These are phyloP conservation scores for Eucalyptus albens DNA, from an alignment of 345 rosid genomes.

Conservation along the genomic window DNA sequence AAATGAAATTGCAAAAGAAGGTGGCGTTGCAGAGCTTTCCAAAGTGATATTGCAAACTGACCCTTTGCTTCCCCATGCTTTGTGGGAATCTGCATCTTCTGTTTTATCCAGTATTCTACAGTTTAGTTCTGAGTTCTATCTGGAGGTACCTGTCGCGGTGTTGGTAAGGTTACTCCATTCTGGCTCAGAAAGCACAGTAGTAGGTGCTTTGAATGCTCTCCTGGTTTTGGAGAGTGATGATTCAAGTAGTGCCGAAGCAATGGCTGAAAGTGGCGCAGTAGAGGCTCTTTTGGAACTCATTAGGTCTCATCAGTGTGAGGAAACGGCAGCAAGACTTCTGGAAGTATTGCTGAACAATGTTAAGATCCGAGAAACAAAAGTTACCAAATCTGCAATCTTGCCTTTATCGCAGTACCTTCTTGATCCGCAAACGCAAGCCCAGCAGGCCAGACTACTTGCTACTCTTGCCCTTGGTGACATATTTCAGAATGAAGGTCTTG, in stretches of 20 bases:
- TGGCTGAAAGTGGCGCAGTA: constrained; percentile 98
- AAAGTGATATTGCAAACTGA: constrained; percentile 91
- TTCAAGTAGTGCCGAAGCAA: constrained; percentile 82
- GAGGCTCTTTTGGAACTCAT: constrained; percentile 97
- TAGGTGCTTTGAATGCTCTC: constrained; percentile 75
- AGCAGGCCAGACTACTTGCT: constrained; percentile 86
- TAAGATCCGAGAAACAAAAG: constrained; percentile 92
- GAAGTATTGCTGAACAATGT: constrained; percentile 94
- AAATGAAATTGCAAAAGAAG: constrained; percentile 93
- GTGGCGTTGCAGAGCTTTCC: constrained; percentile 88
- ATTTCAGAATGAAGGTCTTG: constrained; percentile 93
- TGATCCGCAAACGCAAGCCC: constrained; percentile 98
- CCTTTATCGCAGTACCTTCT: constrained; percentile 93
- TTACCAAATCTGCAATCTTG: constrained; percentile 74
- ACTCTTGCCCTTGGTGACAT: constrained; percentile 96
- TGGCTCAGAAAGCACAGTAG: constrained; percentile 67
- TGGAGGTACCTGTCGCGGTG: constrained; percentile 96
- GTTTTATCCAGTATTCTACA: constrained; percentile 81
- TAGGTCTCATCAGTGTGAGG: constrained; percentile 93
- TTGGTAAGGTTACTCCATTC: constrained; percentile 86
- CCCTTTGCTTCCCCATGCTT: constrained; percentile 80
- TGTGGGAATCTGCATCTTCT: constrained; percentile 96
- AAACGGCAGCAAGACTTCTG: constrained; percentile 88
- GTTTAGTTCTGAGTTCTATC: constrained; percentile 89
- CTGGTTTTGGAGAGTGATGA: no score